Conservation (phyloP, 108 stramenopile species). For the Pseudonitzschia delicatissima region DNA sequence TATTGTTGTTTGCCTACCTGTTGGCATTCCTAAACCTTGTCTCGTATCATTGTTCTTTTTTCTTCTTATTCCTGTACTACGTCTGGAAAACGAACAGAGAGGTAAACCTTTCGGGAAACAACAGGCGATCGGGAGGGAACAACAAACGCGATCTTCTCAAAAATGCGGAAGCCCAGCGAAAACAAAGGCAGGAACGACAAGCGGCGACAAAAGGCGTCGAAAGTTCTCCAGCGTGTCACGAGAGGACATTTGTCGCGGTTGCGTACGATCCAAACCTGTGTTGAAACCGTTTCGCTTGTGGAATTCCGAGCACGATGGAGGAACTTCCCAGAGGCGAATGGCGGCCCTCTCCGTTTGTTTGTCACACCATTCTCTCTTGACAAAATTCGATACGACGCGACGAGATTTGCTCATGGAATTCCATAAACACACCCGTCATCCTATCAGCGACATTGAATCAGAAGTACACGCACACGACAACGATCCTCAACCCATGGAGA, state of each 20-base stretch:
- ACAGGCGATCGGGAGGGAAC: slow-evolving; percentile 7
- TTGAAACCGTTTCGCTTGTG: neutral
- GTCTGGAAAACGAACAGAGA: too few relatives aligned
- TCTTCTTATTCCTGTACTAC: too few relatives aligned
- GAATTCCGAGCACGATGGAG: neutral
- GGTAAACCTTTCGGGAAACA: slow-evolving; percentile 24
- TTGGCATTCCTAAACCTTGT: too few relatives aligned
- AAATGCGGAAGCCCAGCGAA: slow-evolving; percentile 25
- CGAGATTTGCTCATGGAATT: slow-evolving; percentile 13
- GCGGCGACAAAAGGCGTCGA: slow-evolving; percentile 13
- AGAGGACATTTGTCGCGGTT: slow-evolving; percentile 26
- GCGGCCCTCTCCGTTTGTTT: slow-evolving; percentile 19
- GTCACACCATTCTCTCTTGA: slow-evolving; percentile 8
- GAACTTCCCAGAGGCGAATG: neutral
- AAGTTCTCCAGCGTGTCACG: slow-evolving; percentile 20
- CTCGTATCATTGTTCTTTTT: too few relatives aligned
- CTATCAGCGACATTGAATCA: neutral
- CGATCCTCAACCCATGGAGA: neutral
- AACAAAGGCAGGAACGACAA: slow-evolving; percentile 30
- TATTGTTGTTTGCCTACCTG: too few relatives aligned
- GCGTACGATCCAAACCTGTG: neutral
- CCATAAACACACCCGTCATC: neutral
- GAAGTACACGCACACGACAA: neutral
- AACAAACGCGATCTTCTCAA: slow-evolving; percentile 16
- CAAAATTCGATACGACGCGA: neutral